phyloP scores from a whole-genome alignment of 208 protist genomes.

The Trypanosoma melophagium region DNA sequence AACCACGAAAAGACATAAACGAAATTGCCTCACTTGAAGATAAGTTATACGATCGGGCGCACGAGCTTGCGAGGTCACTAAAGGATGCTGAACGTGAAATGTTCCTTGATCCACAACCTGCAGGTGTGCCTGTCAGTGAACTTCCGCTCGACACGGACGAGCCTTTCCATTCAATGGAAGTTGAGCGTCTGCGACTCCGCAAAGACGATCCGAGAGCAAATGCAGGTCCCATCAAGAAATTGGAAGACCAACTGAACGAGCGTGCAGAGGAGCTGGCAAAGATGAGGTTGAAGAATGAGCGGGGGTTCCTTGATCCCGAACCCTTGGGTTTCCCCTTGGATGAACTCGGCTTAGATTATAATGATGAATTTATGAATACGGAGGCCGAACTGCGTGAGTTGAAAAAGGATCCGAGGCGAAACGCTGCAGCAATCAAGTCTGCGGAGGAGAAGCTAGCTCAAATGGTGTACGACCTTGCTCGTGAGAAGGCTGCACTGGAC shows the following conservation, averaged over 20 bases:
- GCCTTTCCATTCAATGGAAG: constrained; percentile 57
- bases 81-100: constrained; percentile 71
- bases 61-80: constrained; percentile 62
- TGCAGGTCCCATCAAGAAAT: constrained; percentile 34
- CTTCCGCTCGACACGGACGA: constrained; percentile 66
- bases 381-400: constrained; percentile 60
- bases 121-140: constrained; percentile 54
- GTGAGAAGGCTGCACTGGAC: constrained; percentile 43
- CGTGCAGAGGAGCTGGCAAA: constrained; percentile 57
- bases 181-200: constrained; percentile 56
- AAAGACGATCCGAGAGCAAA: constrained; percentile 47
- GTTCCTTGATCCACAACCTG: constrained; percentile 61
- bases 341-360: constrained; percentile 62
- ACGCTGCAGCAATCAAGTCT: constrained; percentile 47
- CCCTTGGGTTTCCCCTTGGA: constrained; percentile 69
- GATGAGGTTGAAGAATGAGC: constrained; percentile 35
- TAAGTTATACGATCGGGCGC: constrained; percentile 50
- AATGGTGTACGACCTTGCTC: constrained; percentile 47
- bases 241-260: constrained; percentile 68
- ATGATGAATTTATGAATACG: constrained; percentile 45
- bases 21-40: constrained; percentile 42
- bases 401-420: constrained; percentile 48
- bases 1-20: constrained; percentile 46
- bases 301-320: constrained; percentile 60
- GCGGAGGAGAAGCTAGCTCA: constrained; percentile 50